phyloP scores from a whole-genome alignment of 1,284 basidiomycete species.

The Polyporus tsugae region DNA sequence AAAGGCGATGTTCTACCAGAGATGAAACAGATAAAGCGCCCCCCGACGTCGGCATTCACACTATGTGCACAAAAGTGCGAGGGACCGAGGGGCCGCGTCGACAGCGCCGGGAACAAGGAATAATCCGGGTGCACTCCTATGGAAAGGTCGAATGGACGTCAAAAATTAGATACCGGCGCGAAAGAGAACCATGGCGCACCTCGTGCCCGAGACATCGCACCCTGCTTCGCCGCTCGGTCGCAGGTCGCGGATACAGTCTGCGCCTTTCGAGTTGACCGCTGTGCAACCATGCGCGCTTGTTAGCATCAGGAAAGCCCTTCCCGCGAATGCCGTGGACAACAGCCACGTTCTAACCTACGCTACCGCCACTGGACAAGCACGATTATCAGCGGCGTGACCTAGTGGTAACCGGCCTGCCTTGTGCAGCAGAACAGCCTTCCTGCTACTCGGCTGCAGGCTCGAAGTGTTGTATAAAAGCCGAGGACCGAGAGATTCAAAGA shows the following conservation, averaged over 20 bases:
- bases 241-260: background rate
- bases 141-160: conserved; percentile 2
- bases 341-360: conserved; percentile 9
- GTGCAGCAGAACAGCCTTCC: background rate
- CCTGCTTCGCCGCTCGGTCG: background rate
- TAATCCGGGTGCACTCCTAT: background rate
- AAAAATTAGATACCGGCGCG: background rate
- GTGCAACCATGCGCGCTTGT: background rate
- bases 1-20: conserved; percentile 3
- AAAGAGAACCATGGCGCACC: background rate
- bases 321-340: conserved; percentile 4
- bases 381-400: background rate
- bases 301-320: background rate
- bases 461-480: background rate
- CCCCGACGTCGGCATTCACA: conserved; percentile 16
- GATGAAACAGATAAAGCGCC: conserved; percentile 13
- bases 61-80: conserved; percentile 8
- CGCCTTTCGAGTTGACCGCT: background rate
- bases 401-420: background rate
- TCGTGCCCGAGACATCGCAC: background rate
- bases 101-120: conserved; percentile 2
- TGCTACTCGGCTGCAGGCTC: conserved; percentile 6
- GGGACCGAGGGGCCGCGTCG: conserved; percentile 7
- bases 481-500: conserved; percentile 10
- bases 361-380: conserved; percentile 12